Conservation (phyloP, 169 alveolate species). For the Theileria parva region DNA sequence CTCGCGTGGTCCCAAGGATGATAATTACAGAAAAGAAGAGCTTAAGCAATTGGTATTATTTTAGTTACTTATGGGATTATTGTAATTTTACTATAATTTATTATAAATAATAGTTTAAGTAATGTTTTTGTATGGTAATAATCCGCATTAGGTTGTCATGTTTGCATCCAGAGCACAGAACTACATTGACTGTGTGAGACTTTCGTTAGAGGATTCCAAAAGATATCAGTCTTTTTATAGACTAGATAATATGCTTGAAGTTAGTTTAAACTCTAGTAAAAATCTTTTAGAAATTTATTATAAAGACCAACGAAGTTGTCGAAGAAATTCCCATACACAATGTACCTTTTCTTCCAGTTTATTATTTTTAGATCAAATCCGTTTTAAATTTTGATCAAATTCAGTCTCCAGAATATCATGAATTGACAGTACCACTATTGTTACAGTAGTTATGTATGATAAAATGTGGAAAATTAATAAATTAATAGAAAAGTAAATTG, state of each 20-base stretch:
- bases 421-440: conserved; percentile 2
- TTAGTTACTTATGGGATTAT: not conserved
- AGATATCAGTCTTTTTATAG: conserved; percentile 33
- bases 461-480: not conserved
- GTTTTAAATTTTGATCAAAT: conserved; percentile 41
- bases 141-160: conserved; percentile 41
- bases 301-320: conserved; percentile 22
- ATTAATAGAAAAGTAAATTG: conserved; percentile 11
- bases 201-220: conserved; percentile 8
- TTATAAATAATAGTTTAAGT: too few relatives aligned
- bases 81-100: not conserved
- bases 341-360: conserved; percentile 8
- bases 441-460: not conserved
- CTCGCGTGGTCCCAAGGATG: conserved; percentile 13
- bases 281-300: conserved; percentile 17
- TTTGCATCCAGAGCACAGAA: conserved; percentile 61
- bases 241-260: conserved; percentile 34
- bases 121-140: not conserved
- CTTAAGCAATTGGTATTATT: conserved; percentile 56
- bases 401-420: conserved; percentile 16
- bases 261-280: not conserved
- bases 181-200: conserved; percentile 35
- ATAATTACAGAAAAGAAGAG: conserved; percentile 53
- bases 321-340: conserved; percentile 27
- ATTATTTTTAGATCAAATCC: conserved; percentile 18